Conservation (phyloP, 305 asterid genomes). For the Fraxinus ornus region DNA sequence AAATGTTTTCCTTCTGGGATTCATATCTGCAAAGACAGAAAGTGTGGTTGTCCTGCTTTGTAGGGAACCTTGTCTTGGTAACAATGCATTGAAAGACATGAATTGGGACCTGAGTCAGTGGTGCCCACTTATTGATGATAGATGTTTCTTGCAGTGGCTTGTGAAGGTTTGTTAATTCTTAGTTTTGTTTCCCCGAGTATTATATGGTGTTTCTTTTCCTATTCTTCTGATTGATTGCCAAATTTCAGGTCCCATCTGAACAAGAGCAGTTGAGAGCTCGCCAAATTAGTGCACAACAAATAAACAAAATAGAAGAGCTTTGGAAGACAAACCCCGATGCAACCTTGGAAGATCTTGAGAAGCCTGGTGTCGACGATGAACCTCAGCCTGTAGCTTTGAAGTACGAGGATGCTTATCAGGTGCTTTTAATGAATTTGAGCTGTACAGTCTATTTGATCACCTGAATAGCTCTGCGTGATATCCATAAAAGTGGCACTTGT, state of each 20-base stretch:
- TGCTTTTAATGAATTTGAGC: slow-evolving; percentile 27
- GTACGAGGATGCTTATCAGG: slow-evolving; percentile 99
- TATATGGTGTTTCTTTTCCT: slow-evolving; percentile 16
- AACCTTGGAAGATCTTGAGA: slow-evolving; percentile 96
- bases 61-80: slow-evolving; percentile 93
- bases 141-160: slow-evolving; percentile 99
- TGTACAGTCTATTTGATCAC: slow-evolving; percentile 16
- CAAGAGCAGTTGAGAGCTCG: slow-evolving; percentile 99
- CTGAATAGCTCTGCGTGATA: background rate
- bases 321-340: slow-evolving; percentile 99
- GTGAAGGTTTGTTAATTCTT: slow-evolving; percentile 59
- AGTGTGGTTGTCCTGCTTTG: slow-evolving; percentile 99
- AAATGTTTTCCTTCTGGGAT: slow-evolving; percentile 95
- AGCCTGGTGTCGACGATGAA: slow-evolving; percentile 99
- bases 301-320: slow-evolving; percentile 97
- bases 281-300: slow-evolving; percentile 97
- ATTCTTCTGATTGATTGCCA: slow-evolving; percentile 22
- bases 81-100: slow-evolving; percentile 94
- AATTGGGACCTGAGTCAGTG: slow-evolving; percentile 99
- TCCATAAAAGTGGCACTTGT: background rate
- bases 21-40: slow-evolving; percentile 98
- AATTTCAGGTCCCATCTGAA: slow-evolving; percentile 87
- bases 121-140: slow-evolving; percentile 99
- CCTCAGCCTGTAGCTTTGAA: slow-evolving; percentile 91
- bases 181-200: slow-evolving; percentile 17